Evolutionary conservation across 2,329 filamentous ascomycete genomes (phyloP), one percentile per base, ranked within the genome.

Genomic region (Beauveria sp.): DNA sequence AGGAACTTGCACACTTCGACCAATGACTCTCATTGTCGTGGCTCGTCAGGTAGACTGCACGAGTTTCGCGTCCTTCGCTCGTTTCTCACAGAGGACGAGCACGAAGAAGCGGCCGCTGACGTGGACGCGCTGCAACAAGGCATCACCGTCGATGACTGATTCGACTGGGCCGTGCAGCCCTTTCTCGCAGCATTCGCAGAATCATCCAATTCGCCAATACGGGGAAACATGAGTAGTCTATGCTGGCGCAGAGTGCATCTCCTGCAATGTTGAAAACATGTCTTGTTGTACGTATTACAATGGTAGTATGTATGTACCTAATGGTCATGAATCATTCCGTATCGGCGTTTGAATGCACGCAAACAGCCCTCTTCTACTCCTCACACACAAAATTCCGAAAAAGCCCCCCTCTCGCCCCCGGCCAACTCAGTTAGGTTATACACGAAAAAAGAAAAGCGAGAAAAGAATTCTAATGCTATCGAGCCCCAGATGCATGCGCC

Each of bases 311-410:
- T 47, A 54, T 59, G 16, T 59, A 30, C 57, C 57, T 46, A 53
- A 47, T 59, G 57, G 37, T 59, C 57, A 59, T 59, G 48, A 59
- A 53, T 59, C 57, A 41, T 59, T 50, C 40, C 57, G 22, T 57
- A 40, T 50, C 46, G 8, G 30, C 55, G 51, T 43, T 43, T 54
- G 37, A 30, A 9, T 10, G 18, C 41, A 46, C 41, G 34, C 50
- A 54, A 54, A 40, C 6, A 37, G 40, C 30, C 30, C 14, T n/a
- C 52, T 24, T 6, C 28, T 37, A 12, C 30, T 4, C n/a, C 37
- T 46, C 53, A 22, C 16, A 24, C 14, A 41, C 14, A 18, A 7
- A 18, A 40, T 26, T 40, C 2, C 41, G 20, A 16, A 54, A 43
- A 28, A 26, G 12, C 12, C 34, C 34, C 34, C 34, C n/a, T n/a